phyloP scores from a whole-genome alignment of 2,329 filamentous ascomycete genomes.

The Metarhizium guizhouense region DNA sequence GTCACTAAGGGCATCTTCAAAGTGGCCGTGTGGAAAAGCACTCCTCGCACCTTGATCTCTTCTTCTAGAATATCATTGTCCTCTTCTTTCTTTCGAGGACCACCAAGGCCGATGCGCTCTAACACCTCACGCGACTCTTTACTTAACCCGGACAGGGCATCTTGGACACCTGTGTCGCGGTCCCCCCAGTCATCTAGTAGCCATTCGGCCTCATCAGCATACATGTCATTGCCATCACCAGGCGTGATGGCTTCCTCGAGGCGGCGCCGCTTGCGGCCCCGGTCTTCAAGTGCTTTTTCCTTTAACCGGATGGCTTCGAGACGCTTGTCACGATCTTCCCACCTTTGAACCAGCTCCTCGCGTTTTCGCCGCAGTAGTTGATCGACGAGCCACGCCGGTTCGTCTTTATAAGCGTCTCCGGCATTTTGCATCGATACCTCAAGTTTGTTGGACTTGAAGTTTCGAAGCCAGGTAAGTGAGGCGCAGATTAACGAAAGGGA shows the following conservation, averaged over 20 bases:
- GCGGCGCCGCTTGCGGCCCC: slow-evolving; percentile 37
- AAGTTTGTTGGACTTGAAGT: slow-evolving; percentile 58
- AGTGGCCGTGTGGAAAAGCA: slow-evolving; percentile 1
- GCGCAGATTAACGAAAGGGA: slow-evolving; percentile 86
- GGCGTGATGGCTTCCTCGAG: slow-evolving; percentile 25
- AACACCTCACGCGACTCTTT: slow-evolving; percentile 68
- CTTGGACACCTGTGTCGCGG: slow-evolving; percentile 19
- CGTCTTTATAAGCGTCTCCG: slow-evolving; percentile 45
- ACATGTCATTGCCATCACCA: slow-evolving; percentile 6
- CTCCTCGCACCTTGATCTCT: slow-evolving; percentile 52
- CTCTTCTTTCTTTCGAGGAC: slow-evolving; percentile 23
- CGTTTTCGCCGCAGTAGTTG: slow-evolving; percentile 62
- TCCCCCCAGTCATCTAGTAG: slow-evolving; percentile 63
- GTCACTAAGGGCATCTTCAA: slow-evolving; percentile 18
- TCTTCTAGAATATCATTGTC: slow-evolving; percentile 44
- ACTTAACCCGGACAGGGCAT: slow-evolving; percentile 51
- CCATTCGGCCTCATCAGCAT: slow-evolving; percentile 60
- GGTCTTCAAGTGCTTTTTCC: slow-evolving; percentile 47
- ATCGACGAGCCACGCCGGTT: slow-evolving; percentile 79
- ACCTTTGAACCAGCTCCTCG: slow-evolving; percentile 54
- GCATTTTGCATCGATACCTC: slow-evolving; percentile 41
- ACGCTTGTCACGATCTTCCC: slow-evolving; percentile 66
- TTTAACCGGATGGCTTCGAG: slow-evolving; percentile 57
- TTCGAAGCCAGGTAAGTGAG: slow-evolving; percentile 82
- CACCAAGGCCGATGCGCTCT: slow-evolving; percentile 49